Conservation (phyloP, 83 land plant species). For the Diphasiastrum complanatum region DNA sequence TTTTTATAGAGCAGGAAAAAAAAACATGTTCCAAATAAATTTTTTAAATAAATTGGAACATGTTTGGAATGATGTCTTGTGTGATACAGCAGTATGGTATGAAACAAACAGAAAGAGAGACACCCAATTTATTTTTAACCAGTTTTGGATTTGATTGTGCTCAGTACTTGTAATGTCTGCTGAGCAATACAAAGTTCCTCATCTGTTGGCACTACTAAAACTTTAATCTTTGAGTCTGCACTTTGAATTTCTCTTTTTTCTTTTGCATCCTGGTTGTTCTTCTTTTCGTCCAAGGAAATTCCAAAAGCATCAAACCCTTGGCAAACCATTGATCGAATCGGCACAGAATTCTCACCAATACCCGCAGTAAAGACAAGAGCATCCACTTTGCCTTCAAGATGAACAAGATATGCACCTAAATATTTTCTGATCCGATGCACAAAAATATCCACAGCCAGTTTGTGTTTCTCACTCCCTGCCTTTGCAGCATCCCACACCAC, state of each 20-base stretch:
- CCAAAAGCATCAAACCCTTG: conserved; percentile 30
- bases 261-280: conserved; percentile 20
- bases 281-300: conserved; percentile 20
- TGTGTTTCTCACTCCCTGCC: conserved; percentile 32
- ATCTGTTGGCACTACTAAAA: conserved; percentile 39
- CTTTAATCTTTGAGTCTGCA: conserved; percentile 28
- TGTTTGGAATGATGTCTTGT: too few species aligned
- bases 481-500: conserved; percentile 27
- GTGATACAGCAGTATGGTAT: too few species aligned
- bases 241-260: conserved; percentile 31
- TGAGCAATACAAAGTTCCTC: conserved; percentile 43
- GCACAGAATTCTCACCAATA: conserved; percentile 36
- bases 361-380: conserved; percentile 45
- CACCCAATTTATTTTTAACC: too few species aligned
- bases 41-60: too few species aligned
- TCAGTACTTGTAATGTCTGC: conserved; percentile 36
- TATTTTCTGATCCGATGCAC: conserved; percentile 34
- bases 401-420: conserved; percentile 38
- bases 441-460: conserved; percentile 34
- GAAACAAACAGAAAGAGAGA: too few species aligned
- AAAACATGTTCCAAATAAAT: too few species aligned
- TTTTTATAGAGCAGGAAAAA: too few species aligned
- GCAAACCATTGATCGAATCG: conserved; percentile 30
- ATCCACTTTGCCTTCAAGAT: conserved; percentile 36
- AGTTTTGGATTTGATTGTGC: too few species aligned